phyloP scores from a whole-genome alignment of 164 flowering plant genomes.

The Chimonanthus praecox region DNA sequence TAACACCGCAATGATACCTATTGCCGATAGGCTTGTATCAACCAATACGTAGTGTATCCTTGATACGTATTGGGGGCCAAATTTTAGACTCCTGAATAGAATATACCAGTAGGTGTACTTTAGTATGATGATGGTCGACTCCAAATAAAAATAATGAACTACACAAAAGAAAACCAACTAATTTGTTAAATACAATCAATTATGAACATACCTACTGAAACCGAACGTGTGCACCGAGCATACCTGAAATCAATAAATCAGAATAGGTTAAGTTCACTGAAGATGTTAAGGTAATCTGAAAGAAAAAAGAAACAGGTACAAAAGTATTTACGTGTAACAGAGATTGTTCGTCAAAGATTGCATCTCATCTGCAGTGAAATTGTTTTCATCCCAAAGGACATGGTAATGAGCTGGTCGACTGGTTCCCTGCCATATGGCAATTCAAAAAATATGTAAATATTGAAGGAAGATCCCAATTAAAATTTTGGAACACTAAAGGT shows the following conservation, averaged over 20 bases:
- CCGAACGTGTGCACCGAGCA: slow-evolving; percentile 86
- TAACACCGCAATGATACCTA: too few relatives aligned
- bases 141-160: neutral
- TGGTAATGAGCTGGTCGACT: slow-evolving; percentile 81
- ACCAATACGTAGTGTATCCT: too few relatives aligned
- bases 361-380: slow-evolving; percentile 63
- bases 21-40: too few relatives aligned
- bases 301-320: neutral
- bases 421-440: slow-evolving; percentile 47
- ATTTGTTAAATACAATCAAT: too few relatives aligned
- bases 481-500: neutral
- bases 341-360: slow-evolving; percentile 66
- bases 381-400: slow-evolving; percentile 76
- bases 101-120: too few relatives aligned
- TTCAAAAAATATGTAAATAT: neutral
- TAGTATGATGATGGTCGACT: too few relatives aligned
- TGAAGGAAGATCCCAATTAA: too few relatives aligned
- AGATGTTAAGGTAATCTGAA: neutral
- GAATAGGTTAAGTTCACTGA: neutral
- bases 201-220: slow-evolving; percentile 59
- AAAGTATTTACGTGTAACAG: slow-evolving; percentile 52
- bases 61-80: too few relatives aligned
- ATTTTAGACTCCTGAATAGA: too few relatives aligned
- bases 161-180: neutral
- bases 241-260: slow-evolving; percentile 38